phyloP scores from a whole-genome alignment of 2,329 filamentous ascomycete genomes.

The Penicillium aurantiogriseum region DNA sequence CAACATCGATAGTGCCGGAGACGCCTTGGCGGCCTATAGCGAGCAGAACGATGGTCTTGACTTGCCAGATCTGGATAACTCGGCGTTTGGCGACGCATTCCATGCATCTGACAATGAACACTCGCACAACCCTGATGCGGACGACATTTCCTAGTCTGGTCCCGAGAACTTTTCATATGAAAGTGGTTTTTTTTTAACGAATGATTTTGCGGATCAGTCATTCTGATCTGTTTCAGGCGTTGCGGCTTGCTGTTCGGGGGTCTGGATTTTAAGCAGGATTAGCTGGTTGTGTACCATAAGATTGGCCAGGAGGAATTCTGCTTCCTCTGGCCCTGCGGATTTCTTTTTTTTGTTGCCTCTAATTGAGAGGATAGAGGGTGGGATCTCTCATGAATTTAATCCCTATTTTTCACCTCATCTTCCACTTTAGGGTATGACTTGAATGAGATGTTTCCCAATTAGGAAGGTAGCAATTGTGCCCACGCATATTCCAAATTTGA shows the following conservation, averaged over 20 bases:
- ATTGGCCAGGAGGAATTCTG: background rate
- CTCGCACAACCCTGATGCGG: conserved; percentile 41
- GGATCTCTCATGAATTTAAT: conserved; percentile 3
- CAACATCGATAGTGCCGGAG: conserved; percentile 64
- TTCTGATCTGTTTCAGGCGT: conserved; percentile 2
- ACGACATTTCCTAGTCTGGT: conserved; percentile 40
- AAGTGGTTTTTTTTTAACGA: conserved; percentile 16
- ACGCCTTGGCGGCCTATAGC: conserved; percentile 67
- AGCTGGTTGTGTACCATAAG: conserved; percentile 9
- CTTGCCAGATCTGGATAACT: conserved; percentile 69
- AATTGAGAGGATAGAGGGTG: background rate
- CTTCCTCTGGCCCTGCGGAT: background rate
- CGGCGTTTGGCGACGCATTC: conserved; percentile 80
- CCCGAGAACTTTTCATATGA: conserved; percentile 4
- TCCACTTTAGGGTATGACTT: background rate
- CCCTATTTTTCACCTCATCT: background rate
- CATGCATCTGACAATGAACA: conserved; percentile 56
- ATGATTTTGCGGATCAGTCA: conserved; percentile 4
- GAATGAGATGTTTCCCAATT: background rate
- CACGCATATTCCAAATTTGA: background rate
- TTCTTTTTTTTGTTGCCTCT: background rate
- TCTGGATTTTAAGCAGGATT: conserved; percentile 7
- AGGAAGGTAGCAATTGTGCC: background rate
- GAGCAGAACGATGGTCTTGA: conserved; percentile 55
- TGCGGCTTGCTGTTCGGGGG: conserved; percentile 6